Base-by-base conservation (phyloP, 306 rosid species). In the Delonix regia region DNA sequence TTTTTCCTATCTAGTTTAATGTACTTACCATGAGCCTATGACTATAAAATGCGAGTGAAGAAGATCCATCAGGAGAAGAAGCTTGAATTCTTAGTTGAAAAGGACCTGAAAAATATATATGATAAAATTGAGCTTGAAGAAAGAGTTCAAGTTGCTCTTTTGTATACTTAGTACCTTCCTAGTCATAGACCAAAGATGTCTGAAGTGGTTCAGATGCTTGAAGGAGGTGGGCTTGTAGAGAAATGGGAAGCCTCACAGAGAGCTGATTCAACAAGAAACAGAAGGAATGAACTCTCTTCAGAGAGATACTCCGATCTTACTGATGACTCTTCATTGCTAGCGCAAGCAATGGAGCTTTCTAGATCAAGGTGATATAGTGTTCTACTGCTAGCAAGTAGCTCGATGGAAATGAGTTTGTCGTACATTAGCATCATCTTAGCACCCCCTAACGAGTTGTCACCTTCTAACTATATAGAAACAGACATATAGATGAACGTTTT, bases 311-410 rank as follows among this genome's bases (percentile, higher is more conserved):
- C 96, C 18, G 99, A 96, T 82, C 99, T 96, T 44, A 93, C 98
- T 9, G 98, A 96, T 59, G 99, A 96, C 83, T 93, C 98, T 78
- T 93, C 99, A 49, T 76, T 96, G 87, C 98, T 96, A 66, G 96
- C 93, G 15, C 98, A 96, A 83, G 98, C 98, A 62, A 91, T 96
- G 99, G 99, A 96, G 78, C 99, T 96, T 75, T 96, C 99, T 64
- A 97, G 99, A 81, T 98, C 99, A 77, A 87, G 99, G 82, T 96
- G 72, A 88, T 52, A 69, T 41, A 33, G 15, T n/a, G 11, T 18
- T 62, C 68, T 78, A 15, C 45, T 41, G 70, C 24, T 28, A 28
- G 75, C 73, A 77, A 75, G 74, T 64, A 22, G 60, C 24, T 52
- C 71, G 66, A 75, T 82, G 65, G 49, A 77, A 53, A 42, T 60